phyloP scores from a whole-genome alignment of 1,284 basidiomycete genomes.

The Mrakiaceae sp. region DNA sequence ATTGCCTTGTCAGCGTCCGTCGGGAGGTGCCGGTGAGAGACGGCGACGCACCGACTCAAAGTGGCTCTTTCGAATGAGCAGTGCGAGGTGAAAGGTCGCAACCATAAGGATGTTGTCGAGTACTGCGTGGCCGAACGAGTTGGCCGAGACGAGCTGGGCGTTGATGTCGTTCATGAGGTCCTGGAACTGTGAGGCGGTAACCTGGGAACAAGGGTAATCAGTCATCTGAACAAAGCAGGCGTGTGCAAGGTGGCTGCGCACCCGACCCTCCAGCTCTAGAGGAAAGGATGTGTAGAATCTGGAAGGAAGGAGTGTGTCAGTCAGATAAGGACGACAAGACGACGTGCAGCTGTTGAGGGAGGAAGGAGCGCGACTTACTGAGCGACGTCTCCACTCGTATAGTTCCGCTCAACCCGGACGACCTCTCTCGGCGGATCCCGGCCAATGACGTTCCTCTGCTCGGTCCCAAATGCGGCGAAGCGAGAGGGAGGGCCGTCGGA shows the following conservation, averaged over 20 bases:
- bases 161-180: constrained; percentile 16
- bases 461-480: not conserved
- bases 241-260: not conserved
- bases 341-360: not conserved
- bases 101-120: constrained; percentile 15
- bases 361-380: constrained; percentile 1
- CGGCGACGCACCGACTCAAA: constrained; percentile 9
- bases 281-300: constrained; percentile 13
- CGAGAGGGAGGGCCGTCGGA: not conserved
- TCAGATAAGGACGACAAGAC: not conserved
- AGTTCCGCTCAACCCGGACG: constrained; percentile 13
- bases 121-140: constrained; percentile 13
- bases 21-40: not conserved
- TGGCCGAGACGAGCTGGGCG: constrained; percentile 2
- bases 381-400: constrained; percentile 9
- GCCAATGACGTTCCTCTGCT: not conserved
- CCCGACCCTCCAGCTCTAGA: constrained; percentile 10
- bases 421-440: constrained; percentile 5
- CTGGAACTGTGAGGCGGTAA: constrained; percentile 7
- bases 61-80: not conserved
- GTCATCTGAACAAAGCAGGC: not conserved
- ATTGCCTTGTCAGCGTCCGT: not conserved
- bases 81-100: constrained; percentile 2
- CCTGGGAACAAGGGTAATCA: not conserved
- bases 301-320: not conserved